A percentile compares a stretch with the other conserved stretches of the same genome.
phyloP scores from a whole-genome alignment of 306 rosid genomes.

The Pueraria montana region DNA sequence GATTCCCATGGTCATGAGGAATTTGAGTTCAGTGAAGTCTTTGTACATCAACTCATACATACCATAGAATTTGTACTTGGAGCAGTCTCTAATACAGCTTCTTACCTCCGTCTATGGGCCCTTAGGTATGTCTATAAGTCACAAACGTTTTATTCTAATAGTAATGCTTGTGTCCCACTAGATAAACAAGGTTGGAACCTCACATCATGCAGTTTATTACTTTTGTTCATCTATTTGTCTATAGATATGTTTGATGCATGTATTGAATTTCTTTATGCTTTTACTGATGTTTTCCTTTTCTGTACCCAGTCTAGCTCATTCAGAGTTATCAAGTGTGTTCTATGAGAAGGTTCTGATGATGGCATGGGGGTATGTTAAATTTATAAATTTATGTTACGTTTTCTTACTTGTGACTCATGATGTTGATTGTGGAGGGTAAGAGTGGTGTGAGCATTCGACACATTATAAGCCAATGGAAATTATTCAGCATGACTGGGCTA shows the following conservation, averaged over 20 bases:
- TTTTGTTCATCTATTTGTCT: background rate
- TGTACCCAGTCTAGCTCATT: slow-evolving; percentile 87
- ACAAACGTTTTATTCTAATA: slow-evolving; percentile 1
- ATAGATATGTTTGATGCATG: slow-evolving; percentile 3
- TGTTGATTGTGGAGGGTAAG: slow-evolving; percentile 33
- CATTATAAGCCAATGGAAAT: background rate
- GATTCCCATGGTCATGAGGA: slow-evolving; percentile 89
- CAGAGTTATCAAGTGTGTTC: slow-evolving; percentile 92
- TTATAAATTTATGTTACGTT: slow-evolving; percentile 39
- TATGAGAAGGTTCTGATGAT: slow-evolving; percentile 86
- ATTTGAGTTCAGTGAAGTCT: slow-evolving; percentile 90
- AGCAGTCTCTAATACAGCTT: slow-evolving; percentile 95
- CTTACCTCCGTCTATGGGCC: slow-evolving; percentile 98
- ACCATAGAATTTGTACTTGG: slow-evolving; percentile 96
- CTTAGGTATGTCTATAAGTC: slow-evolving; percentile 71
- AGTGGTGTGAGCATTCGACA: slow-evolving; percentile 23
- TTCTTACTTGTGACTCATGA: slow-evolving; percentile 23
- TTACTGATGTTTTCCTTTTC: slow-evolving; percentile 41
- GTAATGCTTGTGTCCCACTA: slow-evolving; percentile 12
- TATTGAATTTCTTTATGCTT: slow-evolving; percentile 21
- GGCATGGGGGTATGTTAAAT: slow-evolving; percentile 68
- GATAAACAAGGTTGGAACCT: slow-evolving; percentile 29
- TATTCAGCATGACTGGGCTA: background rate
- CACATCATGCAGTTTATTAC: background rate
- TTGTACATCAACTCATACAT: slow-evolving; percentile 95